Percentiles rank a stretch among this genome's conserved stretches.
These are phyloP conservation scores for Coemansia sp. DNA, from an alignment of 192 early-diverging fungal species.

Conservation along the genomic window DNA sequence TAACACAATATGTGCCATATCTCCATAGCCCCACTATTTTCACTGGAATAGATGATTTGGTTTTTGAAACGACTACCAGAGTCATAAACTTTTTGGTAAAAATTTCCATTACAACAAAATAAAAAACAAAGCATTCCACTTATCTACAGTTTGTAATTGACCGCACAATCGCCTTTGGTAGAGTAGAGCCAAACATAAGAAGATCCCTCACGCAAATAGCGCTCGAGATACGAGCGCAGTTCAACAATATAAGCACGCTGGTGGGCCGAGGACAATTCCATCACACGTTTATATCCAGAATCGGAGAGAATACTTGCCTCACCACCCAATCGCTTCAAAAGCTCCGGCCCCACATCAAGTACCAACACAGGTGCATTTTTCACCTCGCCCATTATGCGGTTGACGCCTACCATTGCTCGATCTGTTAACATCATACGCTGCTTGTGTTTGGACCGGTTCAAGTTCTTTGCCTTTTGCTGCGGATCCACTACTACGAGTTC, in stretches of 20 bases:
- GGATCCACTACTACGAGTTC: slow-evolving; percentile 40
- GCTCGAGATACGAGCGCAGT: slow-evolving; percentile 46
- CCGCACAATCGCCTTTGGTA: slow-evolving; percentile 62
- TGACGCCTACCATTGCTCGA: slow-evolving; percentile 58
- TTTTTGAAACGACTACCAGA: too few species aligned
- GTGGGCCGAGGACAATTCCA: slow-evolving; percentile 55
- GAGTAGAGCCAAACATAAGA: slow-evolving; percentile 73
- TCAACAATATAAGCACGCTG: slow-evolving; percentile 58
- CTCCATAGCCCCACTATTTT: too few species aligned
- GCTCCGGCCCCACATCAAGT: slow-evolving; percentile 61
- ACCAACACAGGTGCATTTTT: slow-evolving; percentile 63
- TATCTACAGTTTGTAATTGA: slow-evolving; percentile 57
- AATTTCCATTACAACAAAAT: too few species aligned
- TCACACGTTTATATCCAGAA: slow-evolving; percentile 61
- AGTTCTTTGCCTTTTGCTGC: slow-evolving; percentile 26
- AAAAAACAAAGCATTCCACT: slow-evolving; percentile 1
- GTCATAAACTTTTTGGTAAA: too few species aligned
- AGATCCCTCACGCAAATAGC: slow-evolving; percentile 34
- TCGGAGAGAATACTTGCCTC: slow-evolving; percentile 63
- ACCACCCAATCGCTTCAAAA: slow-evolving; percentile 57
- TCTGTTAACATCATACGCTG: slow-evolving; percentile 35
- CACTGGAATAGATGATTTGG: too few species aligned
- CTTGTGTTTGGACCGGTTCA: slow-evolving; percentile 38
- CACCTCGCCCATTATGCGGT: slow-evolving; percentile 55
- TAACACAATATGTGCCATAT: too few species aligned